Base-by-base conservation (phyloP, 1,284 basidiomycete species). In the Sporisorium sorghi region DNA sequence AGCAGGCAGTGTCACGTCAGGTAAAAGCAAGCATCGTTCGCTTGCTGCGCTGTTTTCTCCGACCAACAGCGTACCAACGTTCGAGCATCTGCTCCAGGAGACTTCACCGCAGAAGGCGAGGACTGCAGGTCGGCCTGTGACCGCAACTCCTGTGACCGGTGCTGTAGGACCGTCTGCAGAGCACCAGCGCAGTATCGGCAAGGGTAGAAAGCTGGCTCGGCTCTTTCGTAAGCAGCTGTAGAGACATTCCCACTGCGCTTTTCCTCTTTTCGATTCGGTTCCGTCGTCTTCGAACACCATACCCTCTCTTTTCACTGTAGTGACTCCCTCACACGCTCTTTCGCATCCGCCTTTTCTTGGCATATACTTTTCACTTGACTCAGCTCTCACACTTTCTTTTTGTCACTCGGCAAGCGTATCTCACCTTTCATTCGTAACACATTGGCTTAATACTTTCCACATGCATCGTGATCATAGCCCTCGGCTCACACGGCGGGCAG, bases 21-120 rank as follows among this genome's bases (percentile, higher is more conserved):
- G 42, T 0, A 47, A 39, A 28, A 47, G 35, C n/a, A 69, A 58
- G 32, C 58, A 39, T n/a, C 49, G 68, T 0, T 63, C 59, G 15
- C 49, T 73, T 0, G 70, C 70, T 1, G 35, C 64, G 3, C 54
- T 67, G 2, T 73, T 73, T 19, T 54, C 56, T 3, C 53, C 60
- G 5, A 24, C 4, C n/a, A 26, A 43, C 17, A 24, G 19, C 12
- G 17, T 19, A 15, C 42, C 46, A 0, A 21, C 60, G 6, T 26
- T 58, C 43, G 60, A 54, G 10, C 33, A 56, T 17, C 43, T 58
- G 24, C n/a, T 53, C 9, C 21, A 30, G 17, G 56, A 66, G 1
- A 8, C 37, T 7, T 56, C 52, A 24, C 57, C 48, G 5, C 19
- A n/a, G 19, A 56, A 32, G 47, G 23, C 7, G 5, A 44, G 51